A percentile compares a stretch with the other conserved stretches of the same genome.
Conservation (phyloP, 164 flowering plant genomes). For the Saururus chinensis region DNA sequence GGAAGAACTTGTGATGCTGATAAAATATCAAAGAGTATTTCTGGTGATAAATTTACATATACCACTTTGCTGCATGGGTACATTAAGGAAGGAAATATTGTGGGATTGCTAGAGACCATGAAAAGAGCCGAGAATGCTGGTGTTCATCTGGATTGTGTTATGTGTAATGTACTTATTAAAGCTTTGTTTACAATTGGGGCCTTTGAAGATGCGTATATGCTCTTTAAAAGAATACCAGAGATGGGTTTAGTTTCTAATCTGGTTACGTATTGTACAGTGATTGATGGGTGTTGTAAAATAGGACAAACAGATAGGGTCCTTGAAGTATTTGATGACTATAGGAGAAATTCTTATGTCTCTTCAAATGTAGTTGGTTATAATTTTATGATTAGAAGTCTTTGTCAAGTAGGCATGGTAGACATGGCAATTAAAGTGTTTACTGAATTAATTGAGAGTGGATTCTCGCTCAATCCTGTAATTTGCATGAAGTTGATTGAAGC, state of each 20-base stretch:
- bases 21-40: conserved; percentile 32
- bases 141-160: conserved; percentile 39
- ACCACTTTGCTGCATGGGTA: conserved; percentile 61
- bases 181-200: conserved; percentile 63
- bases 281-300: conserved; percentile 53
- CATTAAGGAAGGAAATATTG: conserved; percentile 30
- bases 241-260: conserved; percentile 41
- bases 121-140: conserved; percentile 47
- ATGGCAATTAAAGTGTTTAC: conserved; percentile 50
- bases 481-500: conserved; percentile 30
- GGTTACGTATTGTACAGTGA: conserved; percentile 54
- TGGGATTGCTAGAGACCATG: conserved; percentile 40
- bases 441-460: conserved; percentile 36
- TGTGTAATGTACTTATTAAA: conserved; percentile 63
- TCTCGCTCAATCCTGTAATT: conserved; percentile 24
- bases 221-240: conserved; percentile 38
- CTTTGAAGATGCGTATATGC: conserved; percentile 43
- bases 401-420: conserved; percentile 43
- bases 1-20: conserved; percentile 57
- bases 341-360: conserved; percentile 19
- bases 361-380: conserved; percentile 37
- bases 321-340: conserved; percentile 56
- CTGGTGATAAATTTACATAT: conserved; percentile 45
- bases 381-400: conserved; percentile 47
- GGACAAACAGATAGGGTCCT: conserved; percentile 63